Evolutionary conservation across 2,329 filamentous ascomycete genomes (phyloP).

Genomic region (Calonectria montana): DNA sequence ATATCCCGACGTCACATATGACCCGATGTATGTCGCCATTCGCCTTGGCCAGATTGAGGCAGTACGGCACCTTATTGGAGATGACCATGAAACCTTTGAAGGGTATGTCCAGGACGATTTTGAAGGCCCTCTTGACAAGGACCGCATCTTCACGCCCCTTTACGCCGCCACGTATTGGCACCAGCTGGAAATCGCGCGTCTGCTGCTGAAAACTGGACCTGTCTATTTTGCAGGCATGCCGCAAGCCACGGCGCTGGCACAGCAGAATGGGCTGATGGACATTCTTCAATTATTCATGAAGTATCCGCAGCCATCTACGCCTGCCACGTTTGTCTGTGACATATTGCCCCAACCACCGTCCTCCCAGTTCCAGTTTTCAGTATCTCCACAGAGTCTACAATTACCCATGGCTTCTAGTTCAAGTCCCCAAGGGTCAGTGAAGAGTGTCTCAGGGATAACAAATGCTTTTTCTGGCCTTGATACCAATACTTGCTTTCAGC

Average conservation of each 20-base stretch:
- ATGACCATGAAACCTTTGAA: constrained; percentile 34
- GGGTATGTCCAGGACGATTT: constrained; percentile 33
- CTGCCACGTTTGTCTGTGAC: constrained; percentile 18
- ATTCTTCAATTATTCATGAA: constrained; percentile 34
- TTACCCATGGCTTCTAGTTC: background rate
- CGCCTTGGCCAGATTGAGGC: constrained; percentile 37
- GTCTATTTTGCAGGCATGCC: constrained; percentile 32
- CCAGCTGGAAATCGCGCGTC: constrained; percentile 34
- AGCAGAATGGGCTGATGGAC: constrained; percentile 25
- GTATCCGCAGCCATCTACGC: constrained; percentile 2
- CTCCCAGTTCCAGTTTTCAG: constrained; percentile 7
- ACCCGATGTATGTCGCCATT: constrained; percentile 45
- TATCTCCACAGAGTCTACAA: constrained; percentile 12
- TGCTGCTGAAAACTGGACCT: constrained; percentile 33
- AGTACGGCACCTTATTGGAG: constrained; percentile 27
- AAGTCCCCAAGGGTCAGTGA: background rate
- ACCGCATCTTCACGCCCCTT: constrained; percentile 42
- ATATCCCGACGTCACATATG: constrained; percentile 41
- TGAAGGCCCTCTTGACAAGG: background rate
- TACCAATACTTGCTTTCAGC: background rate
- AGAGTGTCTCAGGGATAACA: constrained; percentile 31
- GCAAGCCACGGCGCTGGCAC: constrained; percentile 38
- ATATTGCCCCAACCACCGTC: constrained; percentile 20
- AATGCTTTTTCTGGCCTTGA: constrained; percentile 20
- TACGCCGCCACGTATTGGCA: constrained; percentile 44